Percentiles rank a stretch among this genome's conserved stretches.
Conservation (phyloP, 202 grass and related monocot species). For the Zoysia matrella region DNA sequence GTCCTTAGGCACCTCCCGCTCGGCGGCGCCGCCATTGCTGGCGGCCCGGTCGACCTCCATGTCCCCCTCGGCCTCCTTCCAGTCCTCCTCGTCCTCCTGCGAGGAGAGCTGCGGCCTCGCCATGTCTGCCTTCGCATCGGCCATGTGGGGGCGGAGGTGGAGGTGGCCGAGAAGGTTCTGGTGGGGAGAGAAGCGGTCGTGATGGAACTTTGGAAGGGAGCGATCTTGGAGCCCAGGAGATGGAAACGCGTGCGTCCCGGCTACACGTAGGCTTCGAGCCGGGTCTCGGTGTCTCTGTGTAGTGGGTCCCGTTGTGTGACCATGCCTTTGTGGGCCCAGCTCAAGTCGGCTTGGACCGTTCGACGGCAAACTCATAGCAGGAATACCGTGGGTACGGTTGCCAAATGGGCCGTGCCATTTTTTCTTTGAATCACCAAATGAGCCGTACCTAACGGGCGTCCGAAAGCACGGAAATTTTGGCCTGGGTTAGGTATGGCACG, state of each 20-base stretch:
- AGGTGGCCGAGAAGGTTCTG: conserved; percentile 8
- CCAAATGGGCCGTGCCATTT: too few relatives aligned
- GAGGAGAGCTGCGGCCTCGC: conserved; percentile 36
- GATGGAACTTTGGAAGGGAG: conserved; percentile 1
- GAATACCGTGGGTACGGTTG: too few relatives aligned
- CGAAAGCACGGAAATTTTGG: too few relatives aligned
- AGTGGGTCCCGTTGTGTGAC: not conserved
- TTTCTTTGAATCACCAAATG: too few relatives aligned
- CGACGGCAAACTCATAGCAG: not conserved
- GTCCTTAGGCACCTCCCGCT: conserved; percentile 38
- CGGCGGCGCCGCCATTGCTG: conserved; percentile 13
- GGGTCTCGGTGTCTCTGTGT: not conserved
- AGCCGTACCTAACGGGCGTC: too few relatives aligned
- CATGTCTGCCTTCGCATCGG: conserved; percentile 51
- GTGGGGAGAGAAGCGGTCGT: not conserved
- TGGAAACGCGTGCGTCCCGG: not conserved
- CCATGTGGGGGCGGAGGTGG: conserved; percentile 47
- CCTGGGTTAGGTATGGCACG: too few relatives aligned
- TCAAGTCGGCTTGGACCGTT: not conserved
- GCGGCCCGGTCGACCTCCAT: conserved; percentile 29
- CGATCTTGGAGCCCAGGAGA: not conserved
- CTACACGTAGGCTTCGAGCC: not conserved
- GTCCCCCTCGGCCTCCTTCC: conserved; percentile 56
- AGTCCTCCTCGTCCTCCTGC: conserved; percentile 66
- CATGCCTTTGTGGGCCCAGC: not conserved